Base-by-base conservation (phyloP, 2,329 filamentous ascomycete genomes). In the Alternaria novae-zelandiae region DNA sequence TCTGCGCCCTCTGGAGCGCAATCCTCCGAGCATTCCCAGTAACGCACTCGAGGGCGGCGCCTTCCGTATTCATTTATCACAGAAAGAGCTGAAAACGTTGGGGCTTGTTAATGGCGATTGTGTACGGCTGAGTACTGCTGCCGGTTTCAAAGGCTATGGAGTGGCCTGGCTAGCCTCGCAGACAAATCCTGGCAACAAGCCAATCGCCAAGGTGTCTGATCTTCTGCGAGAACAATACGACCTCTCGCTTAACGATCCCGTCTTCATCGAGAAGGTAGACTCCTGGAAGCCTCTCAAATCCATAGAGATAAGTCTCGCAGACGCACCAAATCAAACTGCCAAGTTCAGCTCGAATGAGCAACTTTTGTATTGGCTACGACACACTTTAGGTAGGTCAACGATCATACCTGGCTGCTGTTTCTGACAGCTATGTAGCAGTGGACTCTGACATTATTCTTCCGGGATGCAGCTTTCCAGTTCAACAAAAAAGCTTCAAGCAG, bases 181-280 rank as follows among this genome's bases (percentile, higher is more conserved):
- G 60, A 79, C 79, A 3, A 82, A 81, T 28, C 66, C 75, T 20
- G 76, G 75, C 20, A 79, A 75, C 61, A 80, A 80, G 59, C 71
- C 73, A 4, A 76, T 80, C 50, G 78, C 76, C 23, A 94, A 83
- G 88, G 92, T 82, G 90, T 81, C 92, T 21, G 90, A 92, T 66
- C 84, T 88, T 6, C 88, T 96, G 57, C 90, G 92, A 66, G 90
- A 91, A 36, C 86, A 88, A 7, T 91, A 91, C 69, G 88, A 88
- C 1, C 86, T 97, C 70, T 90, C 90, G 64, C 83, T 96, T 5
- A 15, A 75, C 15, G 77, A 79, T 25, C 67, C 68, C 8, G 83
- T 96, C 51, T 84, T 85, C 8, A 86, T 94, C 23, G 82, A 85
- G 3, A 85, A 81, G 65, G 84, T 86, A 55, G 69, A 74, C 53